Percentiles rank a stretch among this genome's conserved stretches.
phyloP scores from a whole-genome alignment of 495 filamentous ascomycete species.

The Penicillium parvum region DNA sequence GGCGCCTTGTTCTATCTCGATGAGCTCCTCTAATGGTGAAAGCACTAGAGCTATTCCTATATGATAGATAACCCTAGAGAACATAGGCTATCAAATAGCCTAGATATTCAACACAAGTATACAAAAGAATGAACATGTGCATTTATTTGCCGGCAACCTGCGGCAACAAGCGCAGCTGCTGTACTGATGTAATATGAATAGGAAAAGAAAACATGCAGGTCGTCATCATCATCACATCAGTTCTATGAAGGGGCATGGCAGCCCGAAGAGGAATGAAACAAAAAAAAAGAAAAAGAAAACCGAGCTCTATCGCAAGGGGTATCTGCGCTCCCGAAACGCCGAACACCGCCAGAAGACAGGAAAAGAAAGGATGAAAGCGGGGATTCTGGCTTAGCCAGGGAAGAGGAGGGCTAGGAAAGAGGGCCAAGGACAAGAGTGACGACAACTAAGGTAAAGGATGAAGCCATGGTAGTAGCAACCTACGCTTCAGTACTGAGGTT shows the following conservation, averaged over 20 bases:
- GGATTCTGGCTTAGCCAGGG: background rate
- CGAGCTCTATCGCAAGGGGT: conserved; percentile 1
- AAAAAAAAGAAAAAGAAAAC: background rate
- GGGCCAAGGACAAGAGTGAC: background rate
- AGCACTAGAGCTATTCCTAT: too few species aligned
- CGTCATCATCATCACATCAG: background rate
- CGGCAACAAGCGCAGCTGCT: background rate
- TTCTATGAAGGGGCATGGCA: background rate
- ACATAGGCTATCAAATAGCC: too few species aligned
- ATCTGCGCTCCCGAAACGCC: conserved; percentile 9
- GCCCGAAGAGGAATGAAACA: background rate
- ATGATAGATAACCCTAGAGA: too few species aligned
- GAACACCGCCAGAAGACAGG: background rate
- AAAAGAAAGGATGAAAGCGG: background rate
- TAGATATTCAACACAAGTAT: too few species aligned
- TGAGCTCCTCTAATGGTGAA: too few species aligned
- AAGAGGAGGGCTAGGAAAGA: background rate
- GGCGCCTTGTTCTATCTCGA: too few species aligned
- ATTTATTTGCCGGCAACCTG: too few species aligned
- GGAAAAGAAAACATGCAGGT: background rate
- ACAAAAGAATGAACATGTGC: too few species aligned
- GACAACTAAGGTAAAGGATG: background rate
- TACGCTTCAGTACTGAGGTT: too few species aligned
- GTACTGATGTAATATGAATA: too few species aligned
- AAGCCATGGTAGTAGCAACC: too few species aligned